Percentiles rank a stretch among this genome's conserved stretches.
Conservation (phyloP, 495 filamentous ascomycete genomes). For the Astrocystis sublimbata region DNA sequence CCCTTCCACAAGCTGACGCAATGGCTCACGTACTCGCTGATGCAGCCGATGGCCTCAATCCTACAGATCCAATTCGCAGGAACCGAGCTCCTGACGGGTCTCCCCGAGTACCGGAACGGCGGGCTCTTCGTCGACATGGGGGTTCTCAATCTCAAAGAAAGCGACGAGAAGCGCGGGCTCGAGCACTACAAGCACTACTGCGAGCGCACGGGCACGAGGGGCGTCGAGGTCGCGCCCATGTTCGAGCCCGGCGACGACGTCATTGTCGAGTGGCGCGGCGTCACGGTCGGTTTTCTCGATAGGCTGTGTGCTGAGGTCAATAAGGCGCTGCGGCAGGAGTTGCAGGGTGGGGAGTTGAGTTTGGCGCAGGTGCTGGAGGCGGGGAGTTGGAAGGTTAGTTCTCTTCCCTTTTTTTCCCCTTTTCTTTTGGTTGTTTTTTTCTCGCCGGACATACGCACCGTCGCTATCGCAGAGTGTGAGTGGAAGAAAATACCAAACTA, state of each 20-base stretch:
- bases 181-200: slow-evolving; percentile 72
- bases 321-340: slow-evolving; percentile 48
- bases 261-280: slow-evolving; percentile 83
- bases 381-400: slow-evolving; percentile 88
- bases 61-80: slow-evolving; percentile 77
- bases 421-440: background rate
- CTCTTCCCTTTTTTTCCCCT: background rate
- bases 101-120: slow-evolving; percentile 88
- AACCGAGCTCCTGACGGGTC: slow-evolving; percentile 73
- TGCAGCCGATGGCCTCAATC: slow-evolving; percentile 81
- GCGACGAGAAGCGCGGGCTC: slow-evolving; percentile 66
- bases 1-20: slow-evolving; percentile 93
- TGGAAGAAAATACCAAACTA: slow-evolving; percentile 32
- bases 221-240: slow-evolving; percentile 68
- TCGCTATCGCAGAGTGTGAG: background rate
- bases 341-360: slow-evolving; percentile 59
- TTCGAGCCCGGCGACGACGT: slow-evolving; percentile 81
- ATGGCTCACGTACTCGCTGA: slow-evolving; percentile 86
- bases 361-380: slow-evolving; percentile 83
- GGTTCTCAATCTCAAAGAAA: slow-evolving; percentile 70
- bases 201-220: slow-evolving; percentile 70
- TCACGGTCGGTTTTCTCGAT: slow-evolving; percentile 84
- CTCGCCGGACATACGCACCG: too few relatives aligned
- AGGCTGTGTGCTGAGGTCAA: slow-evolving; percentile 74
- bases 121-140: slow-evolving; percentile 82